Base-by-base conservation (phyloP, 371 early-diverging fungal genomes). In the Mortierella sp. region DNA sequence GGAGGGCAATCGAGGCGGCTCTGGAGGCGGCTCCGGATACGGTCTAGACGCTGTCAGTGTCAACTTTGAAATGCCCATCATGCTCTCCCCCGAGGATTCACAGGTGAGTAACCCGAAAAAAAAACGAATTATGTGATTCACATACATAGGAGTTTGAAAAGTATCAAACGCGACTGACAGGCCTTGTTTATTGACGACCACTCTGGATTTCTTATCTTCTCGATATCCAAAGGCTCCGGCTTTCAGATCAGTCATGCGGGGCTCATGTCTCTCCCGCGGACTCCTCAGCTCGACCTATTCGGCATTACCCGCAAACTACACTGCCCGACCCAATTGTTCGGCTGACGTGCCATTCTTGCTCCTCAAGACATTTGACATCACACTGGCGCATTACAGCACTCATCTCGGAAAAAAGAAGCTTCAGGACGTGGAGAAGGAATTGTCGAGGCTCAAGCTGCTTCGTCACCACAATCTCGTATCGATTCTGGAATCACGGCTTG, bases 381-480 rank as follows among this genome's bases (percentile, higher is more conserved):
- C 77, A 31, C 48, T 83, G 4, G 44, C 79, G 21, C 83, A 83
- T 40, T 87, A 87, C 72, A 78, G 73, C 50, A 87, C 87, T 5
- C 83, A 89, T 31, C 88, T 91, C 28, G 93, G 93, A 19, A 93
- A 92, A 76, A 88, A 89, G 43, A 72, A 89, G 77, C 70, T 93
- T 28, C 92, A 93, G 80, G 92, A 92, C 40, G 86, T 93, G 6
- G 92, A 93, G 71, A 83, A 90, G 71, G 94, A 93, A 69, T 76
- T 93, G 26, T 91, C 91, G n/a, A 87, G 92, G 34, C 73, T 93
- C 5, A 88, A 91, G 59, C 81, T 90, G 5, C 78, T 93, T 19
- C 89, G 91, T 28, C 91, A 93, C 74, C 89, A 90, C 11, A 88
- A 93, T 61, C 89, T 93, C 46, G 78, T 90, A 6, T 86, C 89